Conservation (phyloP, 352 stramenopile genomes). For the Phytophthora nicotianae region DNA sequence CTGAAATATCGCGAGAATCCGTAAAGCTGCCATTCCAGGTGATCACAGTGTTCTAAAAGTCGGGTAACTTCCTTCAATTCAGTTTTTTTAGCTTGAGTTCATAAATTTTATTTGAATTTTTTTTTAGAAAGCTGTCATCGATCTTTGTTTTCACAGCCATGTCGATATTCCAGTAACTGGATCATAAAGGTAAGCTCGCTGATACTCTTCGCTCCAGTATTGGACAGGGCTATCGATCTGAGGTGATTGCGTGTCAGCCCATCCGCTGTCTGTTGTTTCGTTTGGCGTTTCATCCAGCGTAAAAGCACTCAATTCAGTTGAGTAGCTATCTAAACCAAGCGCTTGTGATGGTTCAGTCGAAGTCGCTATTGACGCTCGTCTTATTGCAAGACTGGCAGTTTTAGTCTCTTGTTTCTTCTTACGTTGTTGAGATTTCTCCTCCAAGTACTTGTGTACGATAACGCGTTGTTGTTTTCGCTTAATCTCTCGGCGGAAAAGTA, state of each 20-base stretch:
- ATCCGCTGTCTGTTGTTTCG: not conserved
- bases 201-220: slow-evolving; percentile 71
- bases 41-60: no score
- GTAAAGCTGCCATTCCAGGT: no score
- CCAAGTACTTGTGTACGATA: slow-evolving; percentile 60
- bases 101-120: no score
- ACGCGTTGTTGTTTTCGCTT: slow-evolving; percentile 50
- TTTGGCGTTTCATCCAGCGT: slow-evolving; percentile 15
- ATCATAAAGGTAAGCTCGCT: slow-evolving; percentile 57
- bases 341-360: slow-evolving; percentile 3
- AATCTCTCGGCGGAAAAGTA: slow-evolving; percentile 54
- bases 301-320: slow-evolving; percentile 10
- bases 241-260: not conserved
- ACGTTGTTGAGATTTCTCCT: slow-evolving; percentile 45
- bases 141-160: slow-evolving; percentile 53
- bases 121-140: no score
- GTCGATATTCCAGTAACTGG: slow-evolving; percentile 45
- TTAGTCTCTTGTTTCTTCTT: slow-evolving; percentile 27
- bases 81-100: not conserved
- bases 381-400: not conserved
- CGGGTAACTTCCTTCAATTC: no score
- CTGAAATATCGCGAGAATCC: not conserved
- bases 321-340: slow-evolving; percentile 13
- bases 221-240: slow-evolving; percentile 31
- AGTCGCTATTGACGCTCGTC: slow-evolving; percentile 3